Evolutionary conservation across 2,329 filamentous ascomycete species (phyloP).

Genomic region (Teratosphaeriaceae sp.): DNA sequence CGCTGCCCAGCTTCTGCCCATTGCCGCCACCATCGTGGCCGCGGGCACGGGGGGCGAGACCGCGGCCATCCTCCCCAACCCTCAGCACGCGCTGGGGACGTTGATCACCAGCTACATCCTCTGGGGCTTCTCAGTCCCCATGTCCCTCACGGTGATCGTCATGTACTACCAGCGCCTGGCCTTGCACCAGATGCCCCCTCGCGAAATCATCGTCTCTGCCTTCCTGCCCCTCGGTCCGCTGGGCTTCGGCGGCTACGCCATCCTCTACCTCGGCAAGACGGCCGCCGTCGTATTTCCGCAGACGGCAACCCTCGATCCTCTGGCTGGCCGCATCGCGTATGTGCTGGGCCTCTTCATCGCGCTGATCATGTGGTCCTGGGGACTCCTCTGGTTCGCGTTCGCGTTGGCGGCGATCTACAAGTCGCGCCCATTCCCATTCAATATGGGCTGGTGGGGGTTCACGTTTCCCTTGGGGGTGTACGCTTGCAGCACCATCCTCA

Average conservation of each 20-base stretch:
- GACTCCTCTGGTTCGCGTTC: conserved; percentile 49
- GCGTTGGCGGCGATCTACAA: conserved; percentile 45
- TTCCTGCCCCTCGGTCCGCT: conserved; percentile 63
- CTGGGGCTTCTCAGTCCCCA: conserved; percentile 58
- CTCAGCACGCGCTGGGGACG: conserved; percentile 53
- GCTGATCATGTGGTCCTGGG: conserved; percentile 52
- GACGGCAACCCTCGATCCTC: conserved; percentile 16
- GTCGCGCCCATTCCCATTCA: conserved; percentile 48
- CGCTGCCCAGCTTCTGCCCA: conserved; percentile 58
- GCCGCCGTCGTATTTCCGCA: conserved; percentile 35
- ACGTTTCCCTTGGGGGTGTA: conserved; percentile 54
- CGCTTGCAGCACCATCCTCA: conserved; percentile 41
- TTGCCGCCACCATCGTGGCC: conserved; percentile 60
- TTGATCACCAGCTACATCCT: conserved; percentile 59
- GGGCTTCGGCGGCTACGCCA: conserved; percentile 58
- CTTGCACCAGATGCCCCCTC: conserved; percentile 58
- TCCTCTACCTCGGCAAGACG: conserved; percentile 45
- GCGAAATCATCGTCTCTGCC: conserved; percentile 61
- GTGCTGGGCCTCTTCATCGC: conserved; percentile 50
- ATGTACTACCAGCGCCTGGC: conserved; percentile 66
- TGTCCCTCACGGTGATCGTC: conserved; percentile 57
- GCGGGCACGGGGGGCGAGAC: conserved; percentile 59
- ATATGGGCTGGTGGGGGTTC: conserved; percentile 59
- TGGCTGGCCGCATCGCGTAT: conserved; percentile 52
- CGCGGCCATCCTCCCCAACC: conserved; percentile 52